A percentile compares a stretch with the other conserved stretches of the same genome.
phyloP scores from a whole-genome alignment of 2,329 filamentous ascomycete species.

The Paecilomyces dactylethromorphus region DNA sequence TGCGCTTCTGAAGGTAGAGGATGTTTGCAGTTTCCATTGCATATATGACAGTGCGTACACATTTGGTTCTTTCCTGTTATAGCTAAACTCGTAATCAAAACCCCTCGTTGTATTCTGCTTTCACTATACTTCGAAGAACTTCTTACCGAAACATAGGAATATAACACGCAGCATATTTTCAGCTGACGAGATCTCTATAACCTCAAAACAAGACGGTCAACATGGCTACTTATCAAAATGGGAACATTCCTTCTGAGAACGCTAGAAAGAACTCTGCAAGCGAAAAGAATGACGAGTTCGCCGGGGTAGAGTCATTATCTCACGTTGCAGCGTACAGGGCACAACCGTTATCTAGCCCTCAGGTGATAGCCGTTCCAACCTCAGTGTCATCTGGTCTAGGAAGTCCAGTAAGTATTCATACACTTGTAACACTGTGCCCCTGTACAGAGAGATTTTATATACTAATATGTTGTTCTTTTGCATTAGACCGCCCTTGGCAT shows the following conservation, averaged over 20 bases:
- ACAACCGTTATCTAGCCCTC: background rate
- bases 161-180: background rate
- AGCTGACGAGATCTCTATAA: background rate
- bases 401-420: background rate
- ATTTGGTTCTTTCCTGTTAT: background rate
- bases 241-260: background rate
- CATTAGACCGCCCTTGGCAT: conserved; percentile 43
- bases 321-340: background rate
- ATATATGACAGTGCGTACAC: background rate
- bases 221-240: background rate
- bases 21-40: background rate
- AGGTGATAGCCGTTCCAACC: background rate
- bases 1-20: background rate
- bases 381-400: background rate
- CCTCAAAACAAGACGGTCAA: background rate
- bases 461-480: background rate
- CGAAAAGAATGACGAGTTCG: background rate
- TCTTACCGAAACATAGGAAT: background rate
- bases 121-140: background rate
- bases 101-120: background rate
- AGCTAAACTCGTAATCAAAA: background rate
- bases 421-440: background rate
- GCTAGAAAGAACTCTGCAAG: background rate
- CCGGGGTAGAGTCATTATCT: background rate
- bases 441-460: background rate